Evolutionary conservation across 805 yeast genomes (phyloP), one percentile per base, ranked within the genome.

Genomic region (Jamesozyma lodderae): DNA sequence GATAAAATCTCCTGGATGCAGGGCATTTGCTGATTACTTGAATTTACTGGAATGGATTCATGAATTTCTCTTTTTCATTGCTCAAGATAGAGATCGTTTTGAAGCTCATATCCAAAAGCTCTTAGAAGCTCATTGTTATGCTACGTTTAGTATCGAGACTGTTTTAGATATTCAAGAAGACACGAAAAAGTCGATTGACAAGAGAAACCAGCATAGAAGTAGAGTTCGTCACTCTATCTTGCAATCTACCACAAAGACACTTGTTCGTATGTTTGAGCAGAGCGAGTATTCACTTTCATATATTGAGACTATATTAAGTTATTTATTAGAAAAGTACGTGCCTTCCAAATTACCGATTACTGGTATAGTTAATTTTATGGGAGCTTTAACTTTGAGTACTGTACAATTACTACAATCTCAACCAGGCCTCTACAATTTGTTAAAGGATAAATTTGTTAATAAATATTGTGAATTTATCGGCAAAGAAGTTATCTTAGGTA

Each of bases 21-120:
- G 70, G 41, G 81, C 90, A 1, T 54, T 70, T 4, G 63, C 73
- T 2, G 84, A 77, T 55, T 63, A 77, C 42, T 53, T 77, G 45
- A 69, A 79, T 21, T 57, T 81, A 19, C 60, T 81, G 29, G 66
- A 67, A 14, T 81, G 88, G 87, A 58, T 67, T 33, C 66, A 68
- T 36, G 53, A 55, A 34, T 49, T 73, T 55, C 31, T 62, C 4
- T 47, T 44, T 19, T 43, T 55, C 31, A 14, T 40, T 35, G 40
- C 49, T 16, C 40, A 52, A 5, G 48, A 51, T 21, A 33, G 50
- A 3, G 50, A 44, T 1, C 26, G 47, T 16, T 60, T 65, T 31
- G 48, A 54, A 14, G 24, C 52, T 53, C 23, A 54, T 48, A 16
- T 53, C 59, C 10, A 69, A 64, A 46, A 52, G 32, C 55, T 77